phyloP scores from a whole-genome alignment of 306 rosid genomes.

The Trifolium dubium region DNA sequence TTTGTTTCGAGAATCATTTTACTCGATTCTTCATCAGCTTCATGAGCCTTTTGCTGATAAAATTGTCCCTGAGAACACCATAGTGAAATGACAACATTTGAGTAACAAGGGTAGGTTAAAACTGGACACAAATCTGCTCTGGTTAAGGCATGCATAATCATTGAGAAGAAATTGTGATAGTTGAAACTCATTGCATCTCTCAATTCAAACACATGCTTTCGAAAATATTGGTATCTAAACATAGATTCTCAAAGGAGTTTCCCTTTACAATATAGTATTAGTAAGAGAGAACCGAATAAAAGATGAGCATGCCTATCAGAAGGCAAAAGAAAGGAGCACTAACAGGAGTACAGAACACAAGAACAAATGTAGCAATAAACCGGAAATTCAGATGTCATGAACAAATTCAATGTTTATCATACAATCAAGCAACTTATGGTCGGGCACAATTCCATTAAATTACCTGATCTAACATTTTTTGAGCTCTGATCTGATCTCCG shows the following conservation, averaged over 20 bases:
- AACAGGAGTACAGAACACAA: not conserved
- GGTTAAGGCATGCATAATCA: conserved; percentile 5
- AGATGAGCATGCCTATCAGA: not conserved
- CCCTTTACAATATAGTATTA: not conserved
- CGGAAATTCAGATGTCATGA: not conserved
- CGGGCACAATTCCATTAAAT: conserved; percentile 26
- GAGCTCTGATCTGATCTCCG: conserved; percentile 61
- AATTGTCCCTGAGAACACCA: conserved; percentile 64
- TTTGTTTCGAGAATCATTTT: conserved; percentile 63
- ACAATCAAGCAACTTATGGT: conserved; percentile 28
- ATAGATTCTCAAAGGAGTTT: conserved; percentile 10
- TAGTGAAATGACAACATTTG: conserved; percentile 21
- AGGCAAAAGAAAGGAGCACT: not conserved
- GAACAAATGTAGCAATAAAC: conserved; percentile 15
- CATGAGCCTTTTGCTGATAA: conserved; percentile 58
- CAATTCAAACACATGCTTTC: conserved; percentile 1
- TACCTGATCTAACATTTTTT: conserved; percentile 68
- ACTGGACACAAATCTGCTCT: not conserved
- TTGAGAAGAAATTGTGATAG: conserved; percentile 13
- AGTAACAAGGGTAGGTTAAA: conserved; percentile 11
- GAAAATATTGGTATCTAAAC: conserved; percentile 22
- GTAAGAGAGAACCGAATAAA: not conserved
- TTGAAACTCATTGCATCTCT: conserved; percentile 19
- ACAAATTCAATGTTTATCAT: conserved; percentile 10
- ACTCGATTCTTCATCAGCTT: conserved; percentile 78